Conservation (phyloP, 2,329 filamentous ascomycete species). For the Penicillium sp. region DNA sequence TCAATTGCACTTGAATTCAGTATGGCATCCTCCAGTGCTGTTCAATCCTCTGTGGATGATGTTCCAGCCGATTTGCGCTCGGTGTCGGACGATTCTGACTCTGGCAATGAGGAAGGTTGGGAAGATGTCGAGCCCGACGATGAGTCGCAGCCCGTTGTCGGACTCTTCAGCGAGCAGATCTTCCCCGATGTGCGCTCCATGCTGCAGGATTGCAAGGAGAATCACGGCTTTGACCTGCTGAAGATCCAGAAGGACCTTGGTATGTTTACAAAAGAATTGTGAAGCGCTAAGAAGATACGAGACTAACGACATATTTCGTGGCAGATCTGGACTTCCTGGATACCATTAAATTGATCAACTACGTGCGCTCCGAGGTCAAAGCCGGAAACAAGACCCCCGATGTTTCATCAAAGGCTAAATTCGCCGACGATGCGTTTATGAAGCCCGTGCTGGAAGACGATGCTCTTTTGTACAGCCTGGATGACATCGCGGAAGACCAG, state of each 20-base stretch:
- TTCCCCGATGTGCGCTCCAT: slow-evolving; percentile 62
- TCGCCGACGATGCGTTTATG: slow-evolving; percentile 75
- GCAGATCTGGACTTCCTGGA: slow-evolving; percentile 66
- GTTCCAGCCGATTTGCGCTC: slow-evolving; percentile 24
- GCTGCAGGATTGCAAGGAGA: slow-evolving; percentile 63
- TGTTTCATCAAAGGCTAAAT: slow-evolving; percentile 56
- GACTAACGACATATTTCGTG: slow-evolving; percentile 23
- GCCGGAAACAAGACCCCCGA: slow-evolving; percentile 47
- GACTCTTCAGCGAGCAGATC: slow-evolving; percentile 61
- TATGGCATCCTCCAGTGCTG: slow-evolving; percentile 30
- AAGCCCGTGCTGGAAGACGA: slow-evolving; percentile 85
- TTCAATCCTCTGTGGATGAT: slow-evolving; percentile 19
- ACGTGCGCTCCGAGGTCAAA: slow-evolving; percentile 48
- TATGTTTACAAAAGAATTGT: slow-evolving; percentile 25
- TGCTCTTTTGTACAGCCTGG: slow-evolving; percentile 77
- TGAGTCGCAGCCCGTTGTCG: slow-evolving; percentile 59
- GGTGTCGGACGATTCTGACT: slow-evolving; percentile 43
- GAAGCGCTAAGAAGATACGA: slow-evolving; percentile 12
- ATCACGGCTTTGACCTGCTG: slow-evolving; percentile 62
- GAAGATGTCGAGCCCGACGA: slow-evolving; percentile 59
- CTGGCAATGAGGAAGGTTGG: slow-evolving; percentile 51
- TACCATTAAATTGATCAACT: slow-evolving; percentile 70
- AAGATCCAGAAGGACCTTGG: slow-evolving; percentile 51
- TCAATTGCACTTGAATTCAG: slow-evolving; percentile 3
- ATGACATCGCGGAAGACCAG: slow-evolving; percentile 59